Evolutionary conservation across 2,329 filamentous ascomycete genomes (phyloP), one percentile per base, ranked within the genome.

Genomic region (Botrytis sinoallii): DNA sequence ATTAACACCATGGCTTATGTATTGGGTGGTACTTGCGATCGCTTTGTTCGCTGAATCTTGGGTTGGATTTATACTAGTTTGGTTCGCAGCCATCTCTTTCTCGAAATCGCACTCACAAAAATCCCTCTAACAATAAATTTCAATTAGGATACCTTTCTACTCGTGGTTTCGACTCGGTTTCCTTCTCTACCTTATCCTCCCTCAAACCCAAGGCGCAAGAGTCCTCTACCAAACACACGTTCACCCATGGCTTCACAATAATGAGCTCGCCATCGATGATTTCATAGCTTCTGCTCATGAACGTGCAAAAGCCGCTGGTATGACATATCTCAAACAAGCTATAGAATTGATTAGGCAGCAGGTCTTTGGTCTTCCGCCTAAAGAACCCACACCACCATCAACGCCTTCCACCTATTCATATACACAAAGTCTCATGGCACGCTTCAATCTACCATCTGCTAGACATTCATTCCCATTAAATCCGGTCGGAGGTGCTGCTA

Each of bases 1-100:
- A 81, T 88, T 98, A 75, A 93, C 93, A 76, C 95, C 95, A 91
- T 99, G 96, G 96, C 89, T 98, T 77, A 98, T 98, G 92, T 99
- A 98, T 88, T 99, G 95, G 92, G 94, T 97, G 75, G 94, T 97
- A 38, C 89, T 98, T 77, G 93, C 93, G 75, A 91, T 93, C 82
- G 89, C 91, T 79, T 87, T 95, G 73, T 88, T 96, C 75, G 89
- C 91, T 83, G 96, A 98, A 85, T 95, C 92, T 65, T 97, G 94
- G 89, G 90, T 92, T 73, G 90, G 91, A 79, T 97, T 95, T 84
- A 91, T 98, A 80, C 88, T 98, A 65, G 88, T 88, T 82, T 98
- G 94, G 92, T 91, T 84, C 70, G 84, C 38, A 52, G 20, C 61
- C 59, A 32, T 32, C 46, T 46, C 40, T 40, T 52, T 52, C 59